Base-by-base conservation (phyloP, 345 rosid genomes). In the Gynandropsis gynandra region DNA sequence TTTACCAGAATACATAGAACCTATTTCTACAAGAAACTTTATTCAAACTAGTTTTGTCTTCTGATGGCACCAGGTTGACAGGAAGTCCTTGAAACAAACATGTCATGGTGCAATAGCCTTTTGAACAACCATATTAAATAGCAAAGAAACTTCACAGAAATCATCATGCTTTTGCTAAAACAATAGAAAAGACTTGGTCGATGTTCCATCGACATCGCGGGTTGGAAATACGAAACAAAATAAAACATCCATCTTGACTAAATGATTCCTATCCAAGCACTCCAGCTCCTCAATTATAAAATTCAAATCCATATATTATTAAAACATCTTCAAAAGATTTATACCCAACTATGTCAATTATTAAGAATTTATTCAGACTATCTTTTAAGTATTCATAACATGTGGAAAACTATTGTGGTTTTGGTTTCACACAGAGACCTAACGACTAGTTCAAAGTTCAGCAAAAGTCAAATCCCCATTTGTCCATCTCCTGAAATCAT, bases 101-200 rank as follows among this genome's bases (percentile, higher is more conserved):
- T 2, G 29, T 2, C 29, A 24, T 24, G 2, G 29, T 2, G 5
- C 29, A 24, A 2, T 24, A 24, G 29, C 39, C 32, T 18, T 57
- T 17, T 5, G 35, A 38, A 34, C 16, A 9, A 11, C 16, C 33
- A 21, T 24, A 27, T 29, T 57, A 63, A 64, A 64, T 35, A 1
- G 50, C 63, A 5, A 37, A 27, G 63, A 57, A 64, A 8, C 47
- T 52, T 43, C 63, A 21, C 31, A 46, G 66, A 53, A 64, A 56
- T 7, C 10, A 27, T 36, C 63, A 57, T 29, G 34, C 0, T 18
- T 36, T 57, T 57, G 33, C 63, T 9, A 18, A 42, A 50, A 41
- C 11, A 29, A 52, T 52, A 24, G 49, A 48, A 60, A 42, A 56
- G 16, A 35, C 2, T 27, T 44, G 51, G 55, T 50, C 7, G 17